These are phyloP conservation scores for Aspergillus egyptiacus DNA, from an alignment of 495 filamentous ascomycete genomes.

Conservation along the genomic window DNA sequence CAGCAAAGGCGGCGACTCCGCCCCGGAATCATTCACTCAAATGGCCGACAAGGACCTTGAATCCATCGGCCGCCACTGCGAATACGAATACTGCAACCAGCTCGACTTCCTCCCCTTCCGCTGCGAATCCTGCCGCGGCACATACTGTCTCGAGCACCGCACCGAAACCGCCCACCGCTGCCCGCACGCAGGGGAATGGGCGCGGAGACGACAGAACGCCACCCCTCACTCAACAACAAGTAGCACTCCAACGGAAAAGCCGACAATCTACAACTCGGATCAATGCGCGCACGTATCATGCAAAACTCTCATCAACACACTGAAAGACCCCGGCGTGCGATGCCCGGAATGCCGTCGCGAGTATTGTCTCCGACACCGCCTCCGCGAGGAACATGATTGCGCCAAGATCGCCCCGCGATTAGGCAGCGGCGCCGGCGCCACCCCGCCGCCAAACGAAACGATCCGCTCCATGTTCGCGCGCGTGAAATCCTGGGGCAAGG, in stretches of 20 bases:
- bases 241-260: slow-evolving; percentile 36
- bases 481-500: slow-evolving; percentile 61
- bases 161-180: slow-evolving; percentile 81
- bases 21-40: slow-evolving; percentile 40
- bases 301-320: slow-evolving; percentile 80
- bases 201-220: slow-evolving; percentile 53
- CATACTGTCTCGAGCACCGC: slow-evolving; percentile 93
- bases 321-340: slow-evolving; percentile 69
- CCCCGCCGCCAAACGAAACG: slow-evolving; percentile 33
- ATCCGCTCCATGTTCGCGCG: slow-evolving; percentile 56
- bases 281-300: slow-evolving; percentile 71
- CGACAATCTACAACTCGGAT: slow-evolving; percentile 54
- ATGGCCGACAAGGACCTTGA: slow-evolving; percentile 65
- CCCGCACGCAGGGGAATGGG: slow-evolving; percentile 79
- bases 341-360: slow-evolving; percentile 73
- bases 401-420: slow-evolving; percentile 62
- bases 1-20: slow-evolving; percentile 17
- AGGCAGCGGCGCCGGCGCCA: slow-evolving; percentile 15
- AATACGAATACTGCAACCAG: slow-evolving; percentile 82
- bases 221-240: slow-evolving; percentile 15
- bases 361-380: slow-evolving; percentile 89
- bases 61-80: slow-evolving; percentile 85
- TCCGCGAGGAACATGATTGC: slow-evolving; percentile 87
- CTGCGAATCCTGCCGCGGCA: slow-evolving; percentile 81
- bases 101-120: slow-evolving; percentile 96